Percentiles rank a stretch among this genome's conserved stretches.
Evolutionary conservation across 495 filamentous ascomycete genomes (phyloP).

Genomic region (Aspergillus ellipticus): DNA sequence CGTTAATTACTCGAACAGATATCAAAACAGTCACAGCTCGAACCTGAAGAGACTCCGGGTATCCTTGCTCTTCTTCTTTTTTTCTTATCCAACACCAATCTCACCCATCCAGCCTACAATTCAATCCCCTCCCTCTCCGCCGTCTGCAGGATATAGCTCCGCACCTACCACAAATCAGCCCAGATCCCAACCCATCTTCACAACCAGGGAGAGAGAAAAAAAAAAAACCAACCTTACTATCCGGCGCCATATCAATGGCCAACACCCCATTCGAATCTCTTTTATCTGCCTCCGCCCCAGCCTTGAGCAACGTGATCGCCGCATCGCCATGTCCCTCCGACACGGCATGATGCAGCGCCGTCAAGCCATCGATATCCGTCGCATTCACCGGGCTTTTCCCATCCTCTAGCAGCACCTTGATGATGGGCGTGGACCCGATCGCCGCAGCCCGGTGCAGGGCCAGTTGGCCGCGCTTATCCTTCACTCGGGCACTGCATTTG

Average conservation of each 20-base stretch:
- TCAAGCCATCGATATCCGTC: conserved; percentile 78
- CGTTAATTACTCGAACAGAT: conserved; percentile 2
- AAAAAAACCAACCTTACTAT: conserved; percentile 56
- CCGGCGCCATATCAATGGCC: conserved; percentile 81
- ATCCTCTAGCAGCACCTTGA: conserved; percentile 73
- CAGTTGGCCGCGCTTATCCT: conserved; percentile 82
- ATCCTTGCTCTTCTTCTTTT: not conserved
- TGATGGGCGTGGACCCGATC: conserved; percentile 79
- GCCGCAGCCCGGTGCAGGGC: conserved; percentile 89
- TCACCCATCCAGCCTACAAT: conserved; percentile 17
- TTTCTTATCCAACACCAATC: not conserved
- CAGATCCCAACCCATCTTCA: not conserved
- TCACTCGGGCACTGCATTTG: conserved; percentile 76
- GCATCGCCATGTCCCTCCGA: conserved; percentile 92
- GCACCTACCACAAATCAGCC: conserved; percentile 45
- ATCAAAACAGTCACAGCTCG: not conserved
- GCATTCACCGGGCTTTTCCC: conserved; percentile 78
- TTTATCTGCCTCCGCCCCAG: conserved; percentile 79
- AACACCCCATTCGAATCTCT: conserved; percentile 67
- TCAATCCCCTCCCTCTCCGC: conserved; percentile 88
- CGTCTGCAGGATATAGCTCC: conserved; percentile 71
- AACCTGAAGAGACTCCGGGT: conserved; percentile 4
- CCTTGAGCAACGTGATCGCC: conserved; percentile 74
- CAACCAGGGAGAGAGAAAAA: conserved; percentile 8
- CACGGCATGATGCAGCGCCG: conserved; percentile 88